Percentiles rank a stretch among this genome's conserved stretches.
Conservation (phyloP, 306 rosid genomes). For the apple (Malus domestica) region ASM211411v1 NC_041803.1:10755001-10755500, state of each 20-base stretch:
- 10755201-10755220: background rate
- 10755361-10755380: too few species aligned
- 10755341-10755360: accelerated
- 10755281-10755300: too few species aligned
- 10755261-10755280: background rate
- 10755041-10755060: too few species aligned
- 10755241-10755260: background rate
- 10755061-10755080: too few species aligned
- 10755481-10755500: background rate
- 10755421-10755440: accelerated
- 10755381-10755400: too few species aligned
- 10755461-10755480: background rate
- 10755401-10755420: accelerated
- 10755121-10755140: too few species aligned
- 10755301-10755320: accelerated
- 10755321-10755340: accelerated
- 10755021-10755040: too few species aligned
- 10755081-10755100: too few species aligned
- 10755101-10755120: too few species aligned
- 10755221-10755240: background rate
- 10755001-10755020: too few species aligned
- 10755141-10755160: too few species aligned
- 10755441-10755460: background rate
- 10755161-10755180: background rate
- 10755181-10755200: background rate